Conservation (phyloP, 169 alveolate genomes). For the Plasmodium knowlesi region DNA sequence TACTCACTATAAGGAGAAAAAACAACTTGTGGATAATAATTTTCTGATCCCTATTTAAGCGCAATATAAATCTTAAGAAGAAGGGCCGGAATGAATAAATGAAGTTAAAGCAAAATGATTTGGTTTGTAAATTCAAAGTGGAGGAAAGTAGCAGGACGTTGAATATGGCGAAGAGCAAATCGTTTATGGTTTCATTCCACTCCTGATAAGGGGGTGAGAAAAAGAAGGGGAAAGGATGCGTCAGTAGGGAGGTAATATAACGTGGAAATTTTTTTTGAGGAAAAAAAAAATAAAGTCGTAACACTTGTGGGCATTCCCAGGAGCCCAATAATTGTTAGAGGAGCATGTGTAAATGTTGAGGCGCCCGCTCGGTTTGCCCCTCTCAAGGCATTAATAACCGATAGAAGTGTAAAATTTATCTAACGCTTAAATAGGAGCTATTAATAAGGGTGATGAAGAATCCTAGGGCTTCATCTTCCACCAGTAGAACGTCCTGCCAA, state of each 20-base stretch:
- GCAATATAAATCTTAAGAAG: conserved; percentile 37
- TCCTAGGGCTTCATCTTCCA: conserved; percentile 39
- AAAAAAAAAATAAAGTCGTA: not conserved
- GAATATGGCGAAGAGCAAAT: conserved; percentile 50
- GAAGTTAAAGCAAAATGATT: conserved; percentile 66
- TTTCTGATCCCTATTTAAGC: conserved; percentile 34
- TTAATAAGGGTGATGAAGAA: conserved; percentile 55
- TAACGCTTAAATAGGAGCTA: conserved; percentile 64
- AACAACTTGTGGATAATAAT: conserved; percentile 49
- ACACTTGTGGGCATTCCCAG: not conserved
- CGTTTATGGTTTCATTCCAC: conserved; percentile 58
- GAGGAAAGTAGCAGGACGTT: conserved; percentile 61
- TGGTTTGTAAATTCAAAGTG: conserved; percentile 41
- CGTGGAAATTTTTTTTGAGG: not conserved
- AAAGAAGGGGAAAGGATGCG: not conserved
- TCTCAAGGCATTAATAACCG: not conserved
- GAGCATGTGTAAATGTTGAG: not conserved
- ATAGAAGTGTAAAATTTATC: not conserved
- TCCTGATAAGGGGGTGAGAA: conserved; percentile 19
- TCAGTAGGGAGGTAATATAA: not conserved
- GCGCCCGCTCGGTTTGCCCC: not conserved
- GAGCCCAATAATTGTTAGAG: not conserved
- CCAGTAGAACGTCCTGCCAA: conserved; percentile 30
- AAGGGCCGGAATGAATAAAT: conserved; percentile 65
- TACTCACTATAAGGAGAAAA: conserved; percentile 38